Conservation (phyloP, 148 eudicot genomes). For the Rhododendron molle region DNA sequence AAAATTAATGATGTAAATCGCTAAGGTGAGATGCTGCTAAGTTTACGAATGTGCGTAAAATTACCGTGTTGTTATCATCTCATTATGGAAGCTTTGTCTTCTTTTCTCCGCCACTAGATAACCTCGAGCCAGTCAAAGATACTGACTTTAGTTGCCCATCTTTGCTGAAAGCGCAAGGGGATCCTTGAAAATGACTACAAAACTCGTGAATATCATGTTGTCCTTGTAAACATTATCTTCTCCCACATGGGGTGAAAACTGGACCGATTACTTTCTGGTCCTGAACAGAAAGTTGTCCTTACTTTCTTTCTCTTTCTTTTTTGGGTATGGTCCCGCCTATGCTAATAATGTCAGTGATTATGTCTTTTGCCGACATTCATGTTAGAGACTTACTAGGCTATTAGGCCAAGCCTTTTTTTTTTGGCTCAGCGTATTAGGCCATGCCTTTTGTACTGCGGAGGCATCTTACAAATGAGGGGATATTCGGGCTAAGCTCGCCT, state of each 20-base stretch:
- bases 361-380: neutral
- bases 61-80: neutral
- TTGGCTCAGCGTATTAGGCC: neutral
- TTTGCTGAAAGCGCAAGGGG: conserved; percentile 12
- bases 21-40: neutral
- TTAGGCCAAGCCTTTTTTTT: too few species aligned
- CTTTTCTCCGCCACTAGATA: neutral
- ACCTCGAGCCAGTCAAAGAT: neutral
- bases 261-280: neutral
- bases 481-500: neutral
- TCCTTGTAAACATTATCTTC: conserved; percentile 10
- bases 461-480: neutral
- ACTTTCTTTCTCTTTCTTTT: neutral
- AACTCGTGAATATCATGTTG: neutral
- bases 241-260: conserved; percentile 8
- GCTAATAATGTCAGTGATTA: neutral
- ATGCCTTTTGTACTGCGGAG: neutral
- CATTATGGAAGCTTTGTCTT: neutral
- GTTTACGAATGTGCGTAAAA: neutral
- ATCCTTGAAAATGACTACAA: neutral
- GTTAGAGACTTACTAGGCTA: neutral
- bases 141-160: conserved; percentile 7
- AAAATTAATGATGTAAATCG: neutral
- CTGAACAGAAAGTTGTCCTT: neutral
- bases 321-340: neutral